Percentiles rank a stretch among this genome's conserved stretches.
These are phyloP conservation scores for Solanum paucissectum DNA, from an alignment of 257 asterid species.

Conservation along the genomic window DNA sequence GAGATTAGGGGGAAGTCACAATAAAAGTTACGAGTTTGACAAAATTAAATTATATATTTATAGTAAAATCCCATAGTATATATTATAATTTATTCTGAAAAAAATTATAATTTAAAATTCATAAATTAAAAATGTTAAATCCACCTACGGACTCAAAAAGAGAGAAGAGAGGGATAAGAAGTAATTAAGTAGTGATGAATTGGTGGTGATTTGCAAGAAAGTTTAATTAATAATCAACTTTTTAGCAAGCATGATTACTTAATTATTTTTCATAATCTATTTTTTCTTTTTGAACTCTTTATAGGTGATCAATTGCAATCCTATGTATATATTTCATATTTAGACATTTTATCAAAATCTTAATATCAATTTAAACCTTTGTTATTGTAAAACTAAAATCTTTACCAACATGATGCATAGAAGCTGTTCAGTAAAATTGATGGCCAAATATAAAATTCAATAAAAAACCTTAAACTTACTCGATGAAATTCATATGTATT, in stretches of 20 bases:
- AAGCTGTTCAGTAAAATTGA: background rate
- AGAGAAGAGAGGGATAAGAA: background rate
- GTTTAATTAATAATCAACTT: background rate
- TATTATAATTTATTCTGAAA: background rate
- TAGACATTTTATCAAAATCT: background rate
- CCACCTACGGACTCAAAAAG: background rate
- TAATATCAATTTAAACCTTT: background rate
- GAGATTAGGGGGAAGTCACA: background rate
- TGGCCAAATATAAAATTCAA: background rate
- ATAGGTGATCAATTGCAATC: background rate
- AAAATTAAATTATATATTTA: background rate
- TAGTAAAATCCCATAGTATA: background rate
- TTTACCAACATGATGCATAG: background rate
- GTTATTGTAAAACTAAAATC: background rate
- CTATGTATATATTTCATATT: background rate
- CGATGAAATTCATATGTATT: background rate
- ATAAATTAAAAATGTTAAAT: background rate
- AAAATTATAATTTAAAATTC: background rate
- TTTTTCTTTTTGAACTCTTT: background rate
- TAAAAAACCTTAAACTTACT: background rate
- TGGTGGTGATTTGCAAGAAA: background rate
- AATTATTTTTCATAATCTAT: background rate
- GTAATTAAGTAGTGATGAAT: background rate
- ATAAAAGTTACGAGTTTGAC: background rate
- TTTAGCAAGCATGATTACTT: background rate